A percentile compares a stretch with the other conserved stretches of the same genome.
phyloP scores from a whole-genome alignment of 1,139 yeast species.

The Chernovozyma sophiae-reginae region DNA sequence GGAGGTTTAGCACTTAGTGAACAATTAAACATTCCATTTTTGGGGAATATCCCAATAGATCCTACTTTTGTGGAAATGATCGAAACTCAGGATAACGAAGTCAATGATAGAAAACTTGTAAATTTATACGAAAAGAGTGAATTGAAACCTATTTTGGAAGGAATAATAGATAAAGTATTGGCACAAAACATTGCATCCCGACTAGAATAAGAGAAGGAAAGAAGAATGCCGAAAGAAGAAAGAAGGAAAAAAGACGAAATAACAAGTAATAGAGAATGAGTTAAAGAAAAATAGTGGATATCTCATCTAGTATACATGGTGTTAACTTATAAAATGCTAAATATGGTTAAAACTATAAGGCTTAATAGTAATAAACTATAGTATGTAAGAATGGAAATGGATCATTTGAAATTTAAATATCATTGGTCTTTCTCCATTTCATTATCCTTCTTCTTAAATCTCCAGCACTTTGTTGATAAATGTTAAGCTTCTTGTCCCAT shows the following conservation, averaged over 20 bases:
- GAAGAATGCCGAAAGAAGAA: too few relatives aligned
- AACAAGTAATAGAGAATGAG: too few relatives aligned
- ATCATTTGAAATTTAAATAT: neutral
- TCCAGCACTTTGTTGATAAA: constrained; percentile 81
- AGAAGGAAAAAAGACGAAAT: too few relatives aligned
- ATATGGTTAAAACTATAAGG: too few relatives aligned
- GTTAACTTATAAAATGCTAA: neutral
- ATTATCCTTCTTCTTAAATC: constrained; percentile 65
- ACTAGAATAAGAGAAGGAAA: neutral
- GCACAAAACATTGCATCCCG: constrained; percentile 34
- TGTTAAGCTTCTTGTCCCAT: constrained; percentile 83
- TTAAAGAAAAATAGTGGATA: too few relatives aligned
- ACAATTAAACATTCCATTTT: constrained; percentile 56
- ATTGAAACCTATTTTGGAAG: constrained; percentile 46
- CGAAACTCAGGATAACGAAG: constrained; percentile 48
- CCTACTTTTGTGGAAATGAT: constrained; percentile 85
- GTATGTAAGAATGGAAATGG: too few relatives aligned
- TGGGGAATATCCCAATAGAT: constrained; percentile 90
- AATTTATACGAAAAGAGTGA: constrained; percentile 35
- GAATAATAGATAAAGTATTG: constrained; percentile 45
- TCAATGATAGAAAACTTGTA: constrained; percentile 21
- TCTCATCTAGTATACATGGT: neutral
- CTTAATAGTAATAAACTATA: too few relatives aligned
- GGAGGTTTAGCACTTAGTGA: constrained; percentile 80
- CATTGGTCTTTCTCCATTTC: constrained; percentile 56